A percentile compares a stretch with the other conserved stretches of the same genome.
phyloP scores from a whole-genome alignment of 257 asterid genomes.

The Thymus mandschuricus region DNA sequence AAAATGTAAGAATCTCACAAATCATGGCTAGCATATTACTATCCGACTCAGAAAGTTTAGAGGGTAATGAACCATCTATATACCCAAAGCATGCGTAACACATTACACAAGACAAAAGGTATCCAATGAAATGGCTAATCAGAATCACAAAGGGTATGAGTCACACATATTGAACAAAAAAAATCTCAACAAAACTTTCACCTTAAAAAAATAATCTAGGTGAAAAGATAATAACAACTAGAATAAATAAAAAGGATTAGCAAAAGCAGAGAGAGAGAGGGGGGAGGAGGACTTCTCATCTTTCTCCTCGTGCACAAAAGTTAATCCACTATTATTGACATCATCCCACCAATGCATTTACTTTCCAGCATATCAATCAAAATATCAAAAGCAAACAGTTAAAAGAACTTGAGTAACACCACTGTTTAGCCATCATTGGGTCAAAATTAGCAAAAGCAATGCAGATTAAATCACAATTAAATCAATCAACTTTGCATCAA shows the following conservation, averaged over 20 bases:
- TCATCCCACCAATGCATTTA: slow-evolving; percentile 51
- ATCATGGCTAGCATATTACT: slow-evolving; percentile 11
- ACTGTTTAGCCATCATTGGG: slow-evolving; percentile 62
- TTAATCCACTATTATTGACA: slow-evolving; percentile 49
- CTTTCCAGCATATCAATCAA: slow-evolving; percentile 50
- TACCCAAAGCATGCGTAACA: slow-evolving; percentile 10
- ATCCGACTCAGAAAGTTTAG: slow-evolving; percentile 3
- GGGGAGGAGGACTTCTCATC: slow-evolving; percentile 20
- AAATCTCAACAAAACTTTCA: neutral
- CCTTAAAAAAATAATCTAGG: neutral
- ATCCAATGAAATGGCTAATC: neutral
- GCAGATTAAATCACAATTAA: slow-evolving; percentile 42
- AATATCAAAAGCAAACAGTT: slow-evolving; percentile 58
- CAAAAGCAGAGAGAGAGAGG: neutral
- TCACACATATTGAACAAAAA: slow-evolving; percentile 5
- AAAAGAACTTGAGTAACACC: slow-evolving; percentile 34
- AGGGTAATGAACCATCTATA: slow-evolving; percentile 1
- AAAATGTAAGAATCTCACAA: slow-evolving; percentile 20
- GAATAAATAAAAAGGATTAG: slow-evolving; percentile 16
- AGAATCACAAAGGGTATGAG: neutral
- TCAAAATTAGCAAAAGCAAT: slow-evolving; percentile 56
- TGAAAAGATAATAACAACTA: slow-evolving; percentile 12
- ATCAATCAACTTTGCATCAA: slow-evolving; percentile 46
- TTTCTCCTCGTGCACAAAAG: slow-evolving; percentile 50
- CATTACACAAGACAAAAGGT: slow-evolving; percentile 5